Base-by-base conservation (phyloP, 352 stramenopile genomes). In the Lagenidium sp. region DNA sequence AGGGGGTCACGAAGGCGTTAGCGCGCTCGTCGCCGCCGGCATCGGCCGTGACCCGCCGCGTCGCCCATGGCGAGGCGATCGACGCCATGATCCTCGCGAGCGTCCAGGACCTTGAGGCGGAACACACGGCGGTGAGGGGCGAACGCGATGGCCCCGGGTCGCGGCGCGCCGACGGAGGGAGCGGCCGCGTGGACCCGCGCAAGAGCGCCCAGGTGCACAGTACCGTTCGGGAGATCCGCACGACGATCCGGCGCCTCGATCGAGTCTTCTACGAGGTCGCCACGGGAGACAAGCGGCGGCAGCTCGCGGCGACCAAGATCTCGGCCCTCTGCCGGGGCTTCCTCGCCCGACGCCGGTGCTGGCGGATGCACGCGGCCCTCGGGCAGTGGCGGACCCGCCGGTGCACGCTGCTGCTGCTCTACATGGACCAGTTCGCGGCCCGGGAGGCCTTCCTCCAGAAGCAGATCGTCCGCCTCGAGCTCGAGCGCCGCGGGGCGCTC, bases 191-290 rank as follows among this genome's bases (percentile, higher is more conserved):
- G n/a, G 54, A 63, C 23, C 58, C 72, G 6, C 73, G 55, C 4
- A 22, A 51, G 0, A 63, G 68, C 6, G 74, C 74, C 2, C 63
- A 83, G 29, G 61, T 89, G 25, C 79, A 57, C 1, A 60, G 80
- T 39, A 57, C 58, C 4, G 69, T 87, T 16, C 70, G 76, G 10
- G 69, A 80, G 21, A 49, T 90, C 4, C 71, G 74, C 24, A 79
- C 77, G 16, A 84, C 70, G 0, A 59, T 85, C 6, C 69, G 71
- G 2, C 53, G 77, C 2, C 61, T 87, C 6, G 77, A 90, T 34
- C 76, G 76, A 31, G 77, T 87, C 10, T 90, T 87, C 45, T 75
- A 82, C 37, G 77, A 87, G 42, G 71, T 85, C 4, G 76, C 74
- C 4, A 76, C 77, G 8, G 72, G 66, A 6, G 77, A 85, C 44